A percentile compares a stretch with the other conserved stretches of the same genome.
Conservation (phyloP, 192 early-diverging fungal species). For the Coemansia sp. region DNA sequence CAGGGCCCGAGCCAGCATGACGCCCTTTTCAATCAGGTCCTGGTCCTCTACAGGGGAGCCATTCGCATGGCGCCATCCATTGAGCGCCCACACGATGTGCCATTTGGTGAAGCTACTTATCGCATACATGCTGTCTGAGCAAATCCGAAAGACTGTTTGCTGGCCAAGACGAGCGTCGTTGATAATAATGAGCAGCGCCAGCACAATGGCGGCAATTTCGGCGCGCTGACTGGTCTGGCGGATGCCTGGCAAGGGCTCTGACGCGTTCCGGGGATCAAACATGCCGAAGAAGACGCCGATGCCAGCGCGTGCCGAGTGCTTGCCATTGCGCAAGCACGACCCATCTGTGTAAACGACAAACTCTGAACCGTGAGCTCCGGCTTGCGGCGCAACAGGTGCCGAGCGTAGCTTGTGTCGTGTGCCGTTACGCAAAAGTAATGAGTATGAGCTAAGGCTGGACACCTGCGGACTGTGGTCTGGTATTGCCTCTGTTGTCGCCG, state of each 20-base stretch:
- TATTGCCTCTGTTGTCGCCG: no score
- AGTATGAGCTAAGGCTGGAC: background rate
- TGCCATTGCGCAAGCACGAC: conserved; percentile 56
- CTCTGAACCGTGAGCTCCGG: background rate
- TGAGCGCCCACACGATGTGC: conserved; percentile 12
- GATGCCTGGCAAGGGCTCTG: conserved; percentile 28
- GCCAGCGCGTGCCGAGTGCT: conserved; percentile 51
- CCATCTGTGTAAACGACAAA: conserved; percentile 58
- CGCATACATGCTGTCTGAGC: conserved; percentile 16
- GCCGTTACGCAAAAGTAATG: conserved; percentile 2
- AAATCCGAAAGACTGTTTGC: conserved; percentile 1
- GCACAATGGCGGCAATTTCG: conserved; percentile 27
- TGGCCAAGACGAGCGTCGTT: background rate
- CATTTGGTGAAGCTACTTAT: conserved; percentile 17
- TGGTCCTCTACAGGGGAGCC: conserved; percentile 2
- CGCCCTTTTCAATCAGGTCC: conserved; percentile 15
- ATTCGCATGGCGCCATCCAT: conserved; percentile 12
- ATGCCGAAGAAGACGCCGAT: conserved; percentile 60
- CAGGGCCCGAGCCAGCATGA: background rate
- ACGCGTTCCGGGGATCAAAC: conserved; percentile 53
- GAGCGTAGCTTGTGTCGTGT: background rate
- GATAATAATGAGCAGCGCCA: conserved; percentile 3
- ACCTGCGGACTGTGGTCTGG: background rate
- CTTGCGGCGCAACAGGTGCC: conserved; percentile 6
- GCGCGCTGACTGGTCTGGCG: conserved; percentile 23